These are phyloP conservation scores for Phytophthora chlamydospora DNA, from an alignment of 352 stramenopile species.

Conservation along the genomic window DNA sequence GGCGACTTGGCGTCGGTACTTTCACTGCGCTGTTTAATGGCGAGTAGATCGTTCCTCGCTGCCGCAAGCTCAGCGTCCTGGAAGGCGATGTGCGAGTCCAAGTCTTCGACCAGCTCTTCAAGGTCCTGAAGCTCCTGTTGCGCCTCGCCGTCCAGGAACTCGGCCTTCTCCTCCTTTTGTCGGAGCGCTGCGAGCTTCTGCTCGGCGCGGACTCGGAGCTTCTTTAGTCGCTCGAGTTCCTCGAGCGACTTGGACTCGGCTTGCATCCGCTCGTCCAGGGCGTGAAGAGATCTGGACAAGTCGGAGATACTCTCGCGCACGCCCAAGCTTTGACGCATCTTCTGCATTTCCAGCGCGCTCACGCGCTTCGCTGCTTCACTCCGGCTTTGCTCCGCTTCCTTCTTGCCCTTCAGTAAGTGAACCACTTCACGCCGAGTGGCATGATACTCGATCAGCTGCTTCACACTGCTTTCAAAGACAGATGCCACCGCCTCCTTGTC, in stretches of 20 bases:
- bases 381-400: slow-evolving; percentile 61
- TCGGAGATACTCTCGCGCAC: slow-evolving; percentile 82
- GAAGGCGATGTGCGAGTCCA: slow-evolving; percentile 84
- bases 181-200: slow-evolving; percentile 59
- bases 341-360: slow-evolving; percentile 84
- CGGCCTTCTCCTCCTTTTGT: slow-evolving; percentile 50
- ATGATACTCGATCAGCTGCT: slow-evolving; percentile 65
- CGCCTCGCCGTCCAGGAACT: slow-evolving; percentile 65
- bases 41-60: slow-evolving; percentile 57
- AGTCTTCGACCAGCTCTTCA: slow-evolving; percentile 77
- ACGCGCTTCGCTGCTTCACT: slow-evolving; percentile 59
- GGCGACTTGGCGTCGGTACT: slow-evolving; percentile 47
- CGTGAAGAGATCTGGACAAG: slow-evolving; percentile 59
- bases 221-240: slow-evolving; percentile 72
- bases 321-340: slow-evolving; percentile 73
- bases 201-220: slow-evolving; percentile 70
- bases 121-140: slow-evolving; percentile 77
- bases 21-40: slow-evolving; percentile 51
- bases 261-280: slow-evolving; percentile 72
- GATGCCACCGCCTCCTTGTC: slow-evolving; percentile 20
- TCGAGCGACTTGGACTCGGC: slow-evolving; percentile 60
- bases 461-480: slow-evolving; percentile 61
- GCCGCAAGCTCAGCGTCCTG: slow-evolving; percentile 71
- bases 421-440: slow-evolving; percentile 62
- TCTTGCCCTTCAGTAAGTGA: slow-evolving; percentile 70